Conservation (phyloP, 176 grass and related monocot genomes). For the Oryza coarctata region DNA sequence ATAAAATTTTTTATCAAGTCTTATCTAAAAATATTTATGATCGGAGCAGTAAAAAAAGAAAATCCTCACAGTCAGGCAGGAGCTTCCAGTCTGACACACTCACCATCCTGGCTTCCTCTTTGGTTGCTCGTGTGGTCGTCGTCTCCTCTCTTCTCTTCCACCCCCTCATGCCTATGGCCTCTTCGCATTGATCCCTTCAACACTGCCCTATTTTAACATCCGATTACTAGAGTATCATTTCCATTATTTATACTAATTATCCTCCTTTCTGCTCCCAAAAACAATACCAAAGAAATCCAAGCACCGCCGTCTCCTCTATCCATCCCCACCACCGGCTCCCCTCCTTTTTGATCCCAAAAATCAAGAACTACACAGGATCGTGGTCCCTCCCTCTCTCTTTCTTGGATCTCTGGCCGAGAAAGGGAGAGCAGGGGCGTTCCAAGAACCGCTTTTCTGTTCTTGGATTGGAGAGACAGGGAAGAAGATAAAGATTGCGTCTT, state of each 20-base stretch:
- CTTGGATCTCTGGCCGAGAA: background rate
- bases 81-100: background rate
- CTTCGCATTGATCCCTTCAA: conserved; percentile 39
- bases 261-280: background rate
- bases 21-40: too few relatives aligned
- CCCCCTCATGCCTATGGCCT: background rate
- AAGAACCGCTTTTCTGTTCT: background rate
- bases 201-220: background rate
- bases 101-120: background rate
- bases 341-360: background rate
- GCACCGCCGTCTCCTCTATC: background rate
- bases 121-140: background rate
- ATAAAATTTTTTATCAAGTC: too few relatives aligned
- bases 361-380: background rate
- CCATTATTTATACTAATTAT: background rate
- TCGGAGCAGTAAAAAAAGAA: too few relatives aligned
- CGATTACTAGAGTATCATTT: background rate
- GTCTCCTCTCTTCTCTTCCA: background rate
- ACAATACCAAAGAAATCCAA: background rate
- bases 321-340: background rate
- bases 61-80: too few relatives aligned
- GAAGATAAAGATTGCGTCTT: background rate
- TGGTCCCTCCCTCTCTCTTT: background rate
- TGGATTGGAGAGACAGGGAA: background rate
- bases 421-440: background rate